Percentiles rank a stretch among this genome's conserved stretches.
Conservation (phyloP, 768 basidiomycete species). For the Lepiota brunneoincarnata region DNA sequence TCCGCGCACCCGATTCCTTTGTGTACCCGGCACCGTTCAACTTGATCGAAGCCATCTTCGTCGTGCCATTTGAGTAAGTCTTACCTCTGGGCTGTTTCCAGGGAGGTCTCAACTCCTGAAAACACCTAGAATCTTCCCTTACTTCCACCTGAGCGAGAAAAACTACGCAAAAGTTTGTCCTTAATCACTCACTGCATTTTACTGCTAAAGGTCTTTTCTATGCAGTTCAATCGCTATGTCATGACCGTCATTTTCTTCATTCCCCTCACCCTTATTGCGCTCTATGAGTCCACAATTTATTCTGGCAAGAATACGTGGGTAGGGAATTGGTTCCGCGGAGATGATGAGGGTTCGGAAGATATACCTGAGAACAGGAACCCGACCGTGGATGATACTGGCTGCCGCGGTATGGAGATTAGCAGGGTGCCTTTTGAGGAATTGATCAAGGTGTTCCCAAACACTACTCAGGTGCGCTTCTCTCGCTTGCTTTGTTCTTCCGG, state of each 20-base stretch:
- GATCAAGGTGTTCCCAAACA: conserved; percentile 71
- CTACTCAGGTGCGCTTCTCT: conserved; percentile 53
- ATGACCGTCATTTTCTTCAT: conserved; percentile 84
- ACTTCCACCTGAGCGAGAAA: conserved; percentile 41
- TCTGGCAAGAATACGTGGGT: conserved; percentile 57
- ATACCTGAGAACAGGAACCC: conserved; percentile 57
- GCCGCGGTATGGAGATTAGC: conserved; percentile 60
- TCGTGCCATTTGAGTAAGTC: conserved; percentile 85
- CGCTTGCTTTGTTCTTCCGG: conserved; percentile 5
- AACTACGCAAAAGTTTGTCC: conserved; percentile 55
- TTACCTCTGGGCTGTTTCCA: not conserved
- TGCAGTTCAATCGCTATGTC: conserved; percentile 69
- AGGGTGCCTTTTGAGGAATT: conserved; percentile 69
- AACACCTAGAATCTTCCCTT: conserved; percentile 37
- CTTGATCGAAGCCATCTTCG: conserved; percentile 72
- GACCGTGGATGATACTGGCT: conserved; percentile 51
- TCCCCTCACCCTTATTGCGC: conserved; percentile 69
- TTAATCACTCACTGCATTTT: not conserved
- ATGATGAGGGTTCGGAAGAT: conserved; percentile 59
- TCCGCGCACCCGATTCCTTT: conserved; percentile 80
- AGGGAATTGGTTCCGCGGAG: conserved; percentile 60
- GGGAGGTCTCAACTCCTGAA: not conserved
- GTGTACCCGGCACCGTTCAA: conserved; percentile 95
- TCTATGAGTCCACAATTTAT: conserved; percentile 66
- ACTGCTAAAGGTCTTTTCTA: conserved; percentile 2